Evolutionary conservation across 768 basidiomycete genomes (phyloP).

Genomic region (button mushroom (Agaricus bisporus)): DNA sequence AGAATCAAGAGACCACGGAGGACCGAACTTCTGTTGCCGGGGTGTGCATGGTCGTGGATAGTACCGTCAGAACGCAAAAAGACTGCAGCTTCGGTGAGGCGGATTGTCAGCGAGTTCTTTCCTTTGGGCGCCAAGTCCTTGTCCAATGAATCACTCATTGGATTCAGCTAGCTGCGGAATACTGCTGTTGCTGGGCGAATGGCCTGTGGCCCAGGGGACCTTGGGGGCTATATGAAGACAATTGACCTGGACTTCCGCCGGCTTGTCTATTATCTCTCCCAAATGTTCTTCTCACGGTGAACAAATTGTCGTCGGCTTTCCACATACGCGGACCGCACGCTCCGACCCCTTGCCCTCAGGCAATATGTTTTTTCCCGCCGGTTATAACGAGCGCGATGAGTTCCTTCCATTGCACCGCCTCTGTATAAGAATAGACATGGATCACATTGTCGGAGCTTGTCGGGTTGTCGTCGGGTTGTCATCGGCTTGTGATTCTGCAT

Average conservation of each 20-base stretch:
- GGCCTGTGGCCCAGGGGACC: background rate
- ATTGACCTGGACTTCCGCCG: background rate
- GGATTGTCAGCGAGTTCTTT: conserved; percentile 46
- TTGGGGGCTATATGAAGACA: background rate
- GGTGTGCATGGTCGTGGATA: conserved; percentile 15
- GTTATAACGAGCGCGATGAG: too few species aligned
- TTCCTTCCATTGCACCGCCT: too few species aligned
- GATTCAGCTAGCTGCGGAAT: background rate
- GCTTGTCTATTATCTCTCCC: too few species aligned
- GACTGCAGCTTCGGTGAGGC: conserved; percentile 69
- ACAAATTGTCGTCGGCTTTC: too few species aligned
- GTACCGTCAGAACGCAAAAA: conserved; percentile 52
- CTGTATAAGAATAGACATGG: too few species aligned
- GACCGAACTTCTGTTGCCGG: conserved; percentile 39
- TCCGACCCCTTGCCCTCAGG: too few species aligned
- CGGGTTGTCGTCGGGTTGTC: too few species aligned
- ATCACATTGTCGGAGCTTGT: too few species aligned
- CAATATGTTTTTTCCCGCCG: too few species aligned
- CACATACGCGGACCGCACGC: too few species aligned
- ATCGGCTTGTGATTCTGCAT: too few species aligned
- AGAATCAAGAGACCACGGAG: conserved; percentile 59
- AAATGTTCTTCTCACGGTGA: too few species aligned
- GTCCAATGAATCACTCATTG: background rate
- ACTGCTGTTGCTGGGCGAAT: background rate
- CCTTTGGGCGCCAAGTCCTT: conserved; percentile 10